Percentiles rank a stretch among this genome's conserved stretches.
phyloP scores from a whole-genome alignment of 768 basidiomycete genomes.

The Rhizopogon sp. region DNA sequence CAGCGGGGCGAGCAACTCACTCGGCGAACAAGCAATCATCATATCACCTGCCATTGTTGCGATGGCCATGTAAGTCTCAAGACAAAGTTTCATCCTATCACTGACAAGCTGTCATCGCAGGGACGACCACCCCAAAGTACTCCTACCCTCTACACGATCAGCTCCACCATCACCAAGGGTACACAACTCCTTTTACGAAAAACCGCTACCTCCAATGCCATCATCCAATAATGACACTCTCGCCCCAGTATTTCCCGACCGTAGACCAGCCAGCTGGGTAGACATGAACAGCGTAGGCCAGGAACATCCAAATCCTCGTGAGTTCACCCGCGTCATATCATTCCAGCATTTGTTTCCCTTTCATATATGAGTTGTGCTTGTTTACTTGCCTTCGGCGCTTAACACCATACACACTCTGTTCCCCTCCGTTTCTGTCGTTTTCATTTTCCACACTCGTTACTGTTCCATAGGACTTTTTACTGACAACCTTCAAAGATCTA shows the following conservation, averaged over 20 bases:
- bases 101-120: conserved; percentile 7
- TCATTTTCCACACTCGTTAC: conserved; percentile 8
- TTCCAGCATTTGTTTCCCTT: background rate
- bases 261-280: conserved; percentile 20
- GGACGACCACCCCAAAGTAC: conserved; percentile 18
- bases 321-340: conserved; percentile 10
- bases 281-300: conserved; percentile 6
- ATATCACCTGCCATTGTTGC: background rate
- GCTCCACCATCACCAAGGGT: conserved; percentile 18
- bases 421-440: conserved; percentile 17
- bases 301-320: conserved; percentile 11
- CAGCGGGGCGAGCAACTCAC: too few relatives aligned
- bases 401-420: conserved; percentile 12
- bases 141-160: conserved; percentile 18
- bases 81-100: background rate
- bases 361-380: background rate
- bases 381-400: conserved; percentile 15
- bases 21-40: too few relatives aligned
- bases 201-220: conserved; percentile 34
- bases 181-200: conserved; percentile 21
- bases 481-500: conserved; percentile 19
- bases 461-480: conserved; percentile 5
- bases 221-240: conserved; percentile 12
- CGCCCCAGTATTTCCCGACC: conserved; percentile 12
- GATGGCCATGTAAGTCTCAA: conserved; percentile 19